Conservation (phyloP, 1,139 yeast species). For the Magnusiomyces sp. region DNA sequence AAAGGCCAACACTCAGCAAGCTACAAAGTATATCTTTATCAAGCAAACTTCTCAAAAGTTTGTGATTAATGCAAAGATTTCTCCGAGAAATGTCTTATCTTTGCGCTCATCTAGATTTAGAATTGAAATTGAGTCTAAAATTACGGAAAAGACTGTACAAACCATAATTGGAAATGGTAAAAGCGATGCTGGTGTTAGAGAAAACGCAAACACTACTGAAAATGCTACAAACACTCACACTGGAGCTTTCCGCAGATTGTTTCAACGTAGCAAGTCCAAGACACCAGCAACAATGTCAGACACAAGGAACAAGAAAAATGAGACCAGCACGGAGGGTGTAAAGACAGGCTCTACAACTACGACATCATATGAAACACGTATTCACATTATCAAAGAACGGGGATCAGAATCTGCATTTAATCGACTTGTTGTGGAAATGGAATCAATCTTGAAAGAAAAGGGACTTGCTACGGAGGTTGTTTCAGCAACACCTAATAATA, state of each 20-base stretch:
- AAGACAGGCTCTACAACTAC: neutral
- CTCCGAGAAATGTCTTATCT: constrained; percentile 28
- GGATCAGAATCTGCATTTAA: constrained; percentile 10
- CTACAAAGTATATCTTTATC: neutral
- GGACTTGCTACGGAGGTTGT: neutral
- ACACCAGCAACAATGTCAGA: too few relatives aligned
- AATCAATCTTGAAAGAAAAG: neutral
- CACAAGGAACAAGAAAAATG: too few relatives aligned
- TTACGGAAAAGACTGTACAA: neutral
- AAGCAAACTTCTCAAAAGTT: constrained; percentile 13
- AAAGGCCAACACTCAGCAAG: neutral
- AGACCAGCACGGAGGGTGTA: too few relatives aligned
- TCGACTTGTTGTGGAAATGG: constrained; percentile 10
- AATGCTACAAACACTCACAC: too few relatives aligned
- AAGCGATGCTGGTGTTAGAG: neutral
- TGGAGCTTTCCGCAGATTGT: too few relatives aligned
- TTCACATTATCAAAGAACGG: constrained; percentile 7
- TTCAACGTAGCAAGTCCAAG: too few relatives aligned
- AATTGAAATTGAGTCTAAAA: constrained; percentile 19
- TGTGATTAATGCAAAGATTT: constrained; percentile 28
- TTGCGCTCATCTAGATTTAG: constrained; percentile 29
- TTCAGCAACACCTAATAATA: neutral
- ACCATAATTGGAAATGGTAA: neutral
- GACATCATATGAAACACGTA: constrained; percentile 4
- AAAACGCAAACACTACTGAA: too few relatives aligned